phyloP scores from a whole-genome alignment of 164 flowering plant genomes.

The Houttuynia cordata region DNA sequence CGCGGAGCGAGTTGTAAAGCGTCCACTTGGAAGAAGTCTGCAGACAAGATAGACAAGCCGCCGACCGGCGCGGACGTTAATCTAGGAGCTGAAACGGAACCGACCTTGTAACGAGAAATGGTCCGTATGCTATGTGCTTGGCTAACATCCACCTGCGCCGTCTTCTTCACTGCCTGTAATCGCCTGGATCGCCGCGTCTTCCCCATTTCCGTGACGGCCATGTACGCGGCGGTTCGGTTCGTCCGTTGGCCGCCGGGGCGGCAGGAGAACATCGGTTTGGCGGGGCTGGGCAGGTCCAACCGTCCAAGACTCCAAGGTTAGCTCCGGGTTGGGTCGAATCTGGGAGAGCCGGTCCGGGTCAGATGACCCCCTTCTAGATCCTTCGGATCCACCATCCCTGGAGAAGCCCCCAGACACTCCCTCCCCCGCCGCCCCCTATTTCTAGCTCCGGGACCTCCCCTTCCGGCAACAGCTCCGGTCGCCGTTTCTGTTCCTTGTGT shows the following conservation, averaged over 20 bases:
- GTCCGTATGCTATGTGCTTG: not conserved
- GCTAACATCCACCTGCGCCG: not conserved
- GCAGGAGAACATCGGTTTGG: no score
- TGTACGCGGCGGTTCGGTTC: no score
- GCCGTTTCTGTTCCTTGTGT: not conserved
- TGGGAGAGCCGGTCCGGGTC: no score
- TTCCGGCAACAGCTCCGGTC: not conserved
- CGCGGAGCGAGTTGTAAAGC: slow-evolving; percentile 93
- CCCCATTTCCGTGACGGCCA: not conserved
- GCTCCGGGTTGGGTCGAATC: no score
- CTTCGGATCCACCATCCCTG: not conserved
- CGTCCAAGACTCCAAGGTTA: no score
- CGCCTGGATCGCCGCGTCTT: not conserved
- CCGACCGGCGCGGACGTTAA: not conserved
- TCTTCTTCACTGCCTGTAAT: not conserved
- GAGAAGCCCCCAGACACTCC: not conserved
- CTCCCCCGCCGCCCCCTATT: not conserved
- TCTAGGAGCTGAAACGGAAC: not conserved
- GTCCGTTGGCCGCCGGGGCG: no score
- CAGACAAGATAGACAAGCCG: slow-evolving; percentile 21
- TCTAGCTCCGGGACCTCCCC: not conserved
- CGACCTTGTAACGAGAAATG: not conserved
- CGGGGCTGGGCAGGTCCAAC: no score
- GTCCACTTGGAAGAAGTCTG: slow-evolving; percentile 60
- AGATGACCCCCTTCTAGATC: no score